Conservation (phyloP, 2,329 filamentous ascomycete genomes). For the Penicillium sp. region DNA sequence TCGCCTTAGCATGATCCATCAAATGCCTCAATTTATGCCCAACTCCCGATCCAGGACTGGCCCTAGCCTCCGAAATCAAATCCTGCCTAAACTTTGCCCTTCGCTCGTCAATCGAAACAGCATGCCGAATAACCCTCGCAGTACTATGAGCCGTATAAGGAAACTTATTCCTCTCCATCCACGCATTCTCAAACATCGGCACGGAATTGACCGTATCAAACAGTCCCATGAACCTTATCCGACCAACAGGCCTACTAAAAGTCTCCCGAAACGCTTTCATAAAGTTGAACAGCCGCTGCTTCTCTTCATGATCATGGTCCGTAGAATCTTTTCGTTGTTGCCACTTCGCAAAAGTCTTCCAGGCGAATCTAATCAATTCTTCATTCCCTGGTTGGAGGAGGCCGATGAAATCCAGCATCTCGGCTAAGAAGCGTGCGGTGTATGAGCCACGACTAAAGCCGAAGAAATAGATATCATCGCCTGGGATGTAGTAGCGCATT, state of each 20-base stretch:
- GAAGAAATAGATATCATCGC: constrained; percentile 67
- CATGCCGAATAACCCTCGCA: constrained; percentile 57
- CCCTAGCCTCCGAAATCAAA: constrained; percentile 47
- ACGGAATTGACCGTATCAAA: constrained; percentile 84
- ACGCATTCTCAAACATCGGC: constrained; percentile 69
- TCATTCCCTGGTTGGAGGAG: constrained; percentile 80
- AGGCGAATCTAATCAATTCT: constrained; percentile 80
- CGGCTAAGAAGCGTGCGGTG: constrained; percentile 72
- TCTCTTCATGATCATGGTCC: constrained; percentile 31
- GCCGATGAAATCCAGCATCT: constrained; percentile 83
- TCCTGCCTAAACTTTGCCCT: constrained; percentile 62
- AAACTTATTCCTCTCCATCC: constrained; percentile 76
- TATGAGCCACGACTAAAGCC: constrained; percentile 76
- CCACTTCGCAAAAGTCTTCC: constrained; percentile 58
- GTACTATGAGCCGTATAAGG: constrained; percentile 59
- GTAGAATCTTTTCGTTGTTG: constrained; percentile 34
- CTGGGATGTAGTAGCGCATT: constrained; percentile 70
- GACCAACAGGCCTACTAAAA: constrained; percentile 71
- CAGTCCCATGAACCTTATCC: constrained; percentile 74
- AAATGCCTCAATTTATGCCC: constrained; percentile 21
- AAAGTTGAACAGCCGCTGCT: constrained; percentile 63
- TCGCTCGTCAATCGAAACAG: constrained; percentile 59
- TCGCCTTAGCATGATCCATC: constrained; percentile 10
- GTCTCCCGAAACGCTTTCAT: constrained; percentile 81
- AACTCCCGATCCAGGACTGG: background rate